Percentiles rank a stretch among this genome's conserved stretches.
These are phyloP conservation scores for Oenanthe sinensis DNA, from an alignment of 129 eudicot species.

Conservation along the genomic window DNA sequence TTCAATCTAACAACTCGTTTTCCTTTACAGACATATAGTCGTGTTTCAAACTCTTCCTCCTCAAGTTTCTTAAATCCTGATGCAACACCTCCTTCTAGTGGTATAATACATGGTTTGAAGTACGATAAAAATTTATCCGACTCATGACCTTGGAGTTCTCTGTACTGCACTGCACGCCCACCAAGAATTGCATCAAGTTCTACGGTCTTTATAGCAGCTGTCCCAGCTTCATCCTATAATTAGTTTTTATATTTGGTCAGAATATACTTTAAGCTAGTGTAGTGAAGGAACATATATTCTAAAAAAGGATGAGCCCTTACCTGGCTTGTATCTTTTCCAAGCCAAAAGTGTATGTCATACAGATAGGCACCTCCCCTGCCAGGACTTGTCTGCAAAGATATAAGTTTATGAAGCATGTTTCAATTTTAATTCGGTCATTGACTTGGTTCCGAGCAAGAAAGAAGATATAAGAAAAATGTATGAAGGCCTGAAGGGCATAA, in stretches of 20 bases:
- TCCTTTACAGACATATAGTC: conserved; percentile 81
- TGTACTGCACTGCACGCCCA: conserved; percentile 92
- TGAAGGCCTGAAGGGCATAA: conserved; percentile 17
- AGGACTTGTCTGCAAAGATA: conserved; percentile 58
- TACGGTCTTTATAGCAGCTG: conserved; percentile 94
- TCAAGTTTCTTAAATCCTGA: conserved; percentile 84
- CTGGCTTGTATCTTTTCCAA: conserved; percentile 98
- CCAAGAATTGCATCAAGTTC: conserved; percentile 96
- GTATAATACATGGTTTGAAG: conserved; percentile 92
- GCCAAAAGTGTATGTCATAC: conserved; percentile 88
- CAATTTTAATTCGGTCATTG: neutral
- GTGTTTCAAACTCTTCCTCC: conserved; percentile 91
- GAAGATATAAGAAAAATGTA: neutral
- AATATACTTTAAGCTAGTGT: neutral
- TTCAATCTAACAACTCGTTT: conserved; percentile 84
- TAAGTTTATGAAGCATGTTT: neutral
- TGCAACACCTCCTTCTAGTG: conserved; percentile 95
- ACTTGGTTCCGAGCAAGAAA: neutral
- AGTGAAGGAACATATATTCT: neutral
- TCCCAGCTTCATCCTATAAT: conserved; percentile 92
- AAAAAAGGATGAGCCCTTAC: conserved; percentile 20
- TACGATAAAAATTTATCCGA: conserved; percentile 89
- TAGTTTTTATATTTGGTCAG: neutral
- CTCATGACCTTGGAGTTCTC: conserved; percentile 87
- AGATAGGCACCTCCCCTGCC: conserved; percentile 95